Conservation (phyloP, 176 grass and related monocot genomes). For the Puya raimondii region DNA sequence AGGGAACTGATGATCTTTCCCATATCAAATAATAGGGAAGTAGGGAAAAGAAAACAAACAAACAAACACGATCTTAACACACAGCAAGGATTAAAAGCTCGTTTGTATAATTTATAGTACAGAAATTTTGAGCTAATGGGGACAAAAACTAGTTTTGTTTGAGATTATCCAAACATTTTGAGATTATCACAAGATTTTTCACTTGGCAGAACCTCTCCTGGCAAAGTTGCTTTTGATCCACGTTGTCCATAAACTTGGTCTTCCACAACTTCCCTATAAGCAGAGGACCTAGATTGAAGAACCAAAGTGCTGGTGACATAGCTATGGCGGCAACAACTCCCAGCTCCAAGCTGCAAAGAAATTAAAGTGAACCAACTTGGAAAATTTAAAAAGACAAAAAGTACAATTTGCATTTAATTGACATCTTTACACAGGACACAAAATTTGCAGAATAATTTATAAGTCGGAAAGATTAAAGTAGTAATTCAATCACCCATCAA, state of each 20-base stretch:
- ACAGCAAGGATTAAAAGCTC: background rate
- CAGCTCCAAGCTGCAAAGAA: constrained; percentile 1
- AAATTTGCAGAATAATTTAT: too few relatives aligned
- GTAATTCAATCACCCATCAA: too few relatives aligned
- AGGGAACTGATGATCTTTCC: background rate
- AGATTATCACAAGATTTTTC: background rate
- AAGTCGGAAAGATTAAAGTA: too few relatives aligned
- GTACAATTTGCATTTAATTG: too few relatives aligned
- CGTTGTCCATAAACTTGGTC: background rate
- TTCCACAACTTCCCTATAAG: background rate
- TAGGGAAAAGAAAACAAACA: background rate
- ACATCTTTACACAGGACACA: too few relatives aligned
- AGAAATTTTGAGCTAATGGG: background rate
- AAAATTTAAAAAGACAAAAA: too few relatives aligned
- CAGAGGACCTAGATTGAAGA: background rate
- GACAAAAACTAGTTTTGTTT: background rate
- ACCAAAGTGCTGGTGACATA: background rate
- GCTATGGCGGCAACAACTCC: background rate
- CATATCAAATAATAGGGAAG: background rate
- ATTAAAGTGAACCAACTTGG: too few relatives aligned
- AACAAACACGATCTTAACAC: background rate
- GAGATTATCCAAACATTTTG: background rate
- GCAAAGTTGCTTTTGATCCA: background rate
- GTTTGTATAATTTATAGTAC: background rate
- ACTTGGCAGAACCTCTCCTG: background rate